These are phyloP conservation scores for Onygenales sp. DNA, from an alignment of 2,329 filamentous ascomycete genomes.

Conservation along the genomic window DNA sequence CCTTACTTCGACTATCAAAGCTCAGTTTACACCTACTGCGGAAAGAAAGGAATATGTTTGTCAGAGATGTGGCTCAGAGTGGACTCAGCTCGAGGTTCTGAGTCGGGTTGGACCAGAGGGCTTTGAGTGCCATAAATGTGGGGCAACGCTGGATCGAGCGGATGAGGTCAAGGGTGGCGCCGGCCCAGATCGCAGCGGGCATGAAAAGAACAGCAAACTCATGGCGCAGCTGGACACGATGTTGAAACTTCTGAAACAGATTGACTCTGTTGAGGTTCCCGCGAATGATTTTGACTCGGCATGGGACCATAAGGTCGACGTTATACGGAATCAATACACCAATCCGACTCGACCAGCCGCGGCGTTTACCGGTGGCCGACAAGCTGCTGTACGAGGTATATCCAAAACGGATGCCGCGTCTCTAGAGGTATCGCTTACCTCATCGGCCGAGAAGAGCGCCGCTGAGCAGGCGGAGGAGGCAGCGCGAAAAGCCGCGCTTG, in stretches of 20 bases:
- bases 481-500: constrained; percentile 38
- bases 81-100: constrained; percentile 81
- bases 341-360: constrained; percentile 32
- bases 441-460: constrained; percentile 39
- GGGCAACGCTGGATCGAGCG: constrained; percentile 35
- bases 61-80: constrained; percentile 69
- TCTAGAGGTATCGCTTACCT: constrained; percentile 41
- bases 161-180: constrained; percentile 36
- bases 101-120: constrained; percentile 59
- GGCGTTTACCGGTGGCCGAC: constrained; percentile 28
- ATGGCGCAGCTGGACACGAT: constrained; percentile 40
- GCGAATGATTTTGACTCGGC: constrained; percentile 41
- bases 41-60: constrained; percentile 93
- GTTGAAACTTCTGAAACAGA: constrained; percentile 38
- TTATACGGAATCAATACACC: constrained; percentile 33
- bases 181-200: constrained; percentile 36
- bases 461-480: constrained; percentile 40
- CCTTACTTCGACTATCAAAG: constrained; percentile 80
- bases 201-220: constrained; percentile 41
- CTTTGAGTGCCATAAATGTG: constrained; percentile 78
- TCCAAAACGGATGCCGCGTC: constrained; percentile 35
- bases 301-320: constrained; percentile 39
- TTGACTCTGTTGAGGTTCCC: constrained; percentile 39
- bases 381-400: constrained; percentile 31
- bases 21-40: constrained; percentile 64